Conservation (phyloP, 306 rosid species). For the Prunus persica region Prunus_persica_NCBIv2 NC_034014.1:6753001-6753500, state of each 20-base stretch:
- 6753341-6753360: not conserved
- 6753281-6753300: not conserved
- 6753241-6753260: not conserved
- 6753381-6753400: not conserved
- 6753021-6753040: slow-evolving; percentile 10
- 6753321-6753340: not conserved
- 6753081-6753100: slow-evolving; percentile 6
- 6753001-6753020: slow-evolving; percentile 11
- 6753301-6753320: not conserved
- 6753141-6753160: slow-evolving; percentile 89
- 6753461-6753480: not conserved
- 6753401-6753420: not conserved
- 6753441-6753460: too few species aligned
- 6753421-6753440: not conserved
- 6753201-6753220: slow-evolving; percentile 81
- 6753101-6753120: slow-evolving; percentile 32
- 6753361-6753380: not conserved
- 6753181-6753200: slow-evolving; percentile 91
- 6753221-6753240: slow-evolving; percentile 69
- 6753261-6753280: not conserved
- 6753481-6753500: not conserved
- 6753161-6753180: slow-evolving; percentile 83
- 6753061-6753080: not conserved
- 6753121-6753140: slow-evolving; percentile 80
- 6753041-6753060: slow-evolving; percentile 1